Conservation (phyloP, 192 early-diverging fungal species). For the Radiomyces spectabilis region DNA sequence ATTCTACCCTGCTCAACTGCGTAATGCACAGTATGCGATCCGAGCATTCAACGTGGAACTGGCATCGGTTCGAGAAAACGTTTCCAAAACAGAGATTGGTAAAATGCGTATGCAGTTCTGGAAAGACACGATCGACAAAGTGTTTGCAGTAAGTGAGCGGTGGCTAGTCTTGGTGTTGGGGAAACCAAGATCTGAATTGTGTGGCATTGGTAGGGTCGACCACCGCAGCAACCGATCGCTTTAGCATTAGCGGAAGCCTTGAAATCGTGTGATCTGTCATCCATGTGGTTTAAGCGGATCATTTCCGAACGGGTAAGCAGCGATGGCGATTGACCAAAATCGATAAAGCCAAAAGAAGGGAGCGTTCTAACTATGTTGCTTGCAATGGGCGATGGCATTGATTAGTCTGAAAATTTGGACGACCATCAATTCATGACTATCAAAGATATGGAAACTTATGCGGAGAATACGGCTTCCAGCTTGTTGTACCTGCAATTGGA, state of each 20-base stretch:
- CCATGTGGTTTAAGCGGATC: constrained; percentile 75
- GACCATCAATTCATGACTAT: constrained; percentile 63
- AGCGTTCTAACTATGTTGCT: not conserved
- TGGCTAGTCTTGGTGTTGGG: not conserved
- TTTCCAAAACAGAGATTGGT: constrained; percentile 61
- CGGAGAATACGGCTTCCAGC: constrained; percentile 82
- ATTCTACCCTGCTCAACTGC: constrained; percentile 64
- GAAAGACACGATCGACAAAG: constrained; percentile 73
- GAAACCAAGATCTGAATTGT: constrained; percentile 17
- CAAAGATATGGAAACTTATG: constrained; percentile 78
- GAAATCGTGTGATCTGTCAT: constrained; percentile 47
- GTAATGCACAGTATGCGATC: constrained; percentile 64
- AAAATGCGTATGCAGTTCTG: constrained; percentile 84
- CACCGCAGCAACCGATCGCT: constrained; percentile 73
- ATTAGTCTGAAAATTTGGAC: constrained; percentile 48
- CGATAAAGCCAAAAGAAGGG: not conserved
- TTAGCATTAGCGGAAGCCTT: constrained; percentile 58
- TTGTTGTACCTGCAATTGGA: constrained; percentile 87
- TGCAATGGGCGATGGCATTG: not conserved
- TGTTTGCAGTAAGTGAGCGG: constrained; percentile 38
- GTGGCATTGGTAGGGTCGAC: constrained; percentile 44
- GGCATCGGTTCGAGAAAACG: constrained; percentile 67
- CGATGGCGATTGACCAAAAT: not conserved
- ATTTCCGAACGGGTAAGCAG: constrained; percentile 53
- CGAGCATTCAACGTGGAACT: constrained; percentile 90